Base-by-base conservation (phyloP, 768 basidiomycete species). In the Leccinum rimulosum region DNA sequence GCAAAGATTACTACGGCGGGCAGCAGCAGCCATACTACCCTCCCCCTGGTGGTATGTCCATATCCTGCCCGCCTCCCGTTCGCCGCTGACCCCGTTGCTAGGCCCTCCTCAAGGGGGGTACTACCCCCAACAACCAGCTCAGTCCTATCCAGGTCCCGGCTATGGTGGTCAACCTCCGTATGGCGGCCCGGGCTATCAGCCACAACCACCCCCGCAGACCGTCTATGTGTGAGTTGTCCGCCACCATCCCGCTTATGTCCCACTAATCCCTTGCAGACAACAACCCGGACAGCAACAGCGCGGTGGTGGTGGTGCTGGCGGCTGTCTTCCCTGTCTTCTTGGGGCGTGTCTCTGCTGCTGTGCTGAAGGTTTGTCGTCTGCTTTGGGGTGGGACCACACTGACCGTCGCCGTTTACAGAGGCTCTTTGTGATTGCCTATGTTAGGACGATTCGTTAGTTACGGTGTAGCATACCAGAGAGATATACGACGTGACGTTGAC, bases 151-250 rank as follows among this genome's bases (percentile, higher is more conserved):
- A 57, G 74, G 75, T 7, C 84, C 85, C 57, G 72, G 74, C 28
- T 70, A 73, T 10, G 68, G 68, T 12, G 68, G 68, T 25, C 78
- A 79, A 58, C 70, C 68, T 28, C 60, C 14, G 33, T 66, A 68
- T 19, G 67, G 67, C 7, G 69, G 69, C 10, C 66, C 58, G 12
- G 71, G 69, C 3, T 82, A 81, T 63, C 80, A 82, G 55, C 82
- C 83, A 15, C 83, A 87, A 62, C 86, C 85, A 17, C 85, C 84
- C n/a, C 91, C 91, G 17, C 90, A 93, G 70, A 85, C 87, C 0
- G 85, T 93, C 54, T 89, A 90, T 68, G 88, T 91, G 90, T 91
- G 68, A 64, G 89, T 80, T 35, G 36, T 17, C 5, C 5, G 35
- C 8, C 19, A 4, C 8, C 19, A 4, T 15, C 38, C 7, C 4